phyloP scores from a whole-genome alignment of 2,329 filamentous ascomycete species.

The Claviceps spartinae region DNA sequence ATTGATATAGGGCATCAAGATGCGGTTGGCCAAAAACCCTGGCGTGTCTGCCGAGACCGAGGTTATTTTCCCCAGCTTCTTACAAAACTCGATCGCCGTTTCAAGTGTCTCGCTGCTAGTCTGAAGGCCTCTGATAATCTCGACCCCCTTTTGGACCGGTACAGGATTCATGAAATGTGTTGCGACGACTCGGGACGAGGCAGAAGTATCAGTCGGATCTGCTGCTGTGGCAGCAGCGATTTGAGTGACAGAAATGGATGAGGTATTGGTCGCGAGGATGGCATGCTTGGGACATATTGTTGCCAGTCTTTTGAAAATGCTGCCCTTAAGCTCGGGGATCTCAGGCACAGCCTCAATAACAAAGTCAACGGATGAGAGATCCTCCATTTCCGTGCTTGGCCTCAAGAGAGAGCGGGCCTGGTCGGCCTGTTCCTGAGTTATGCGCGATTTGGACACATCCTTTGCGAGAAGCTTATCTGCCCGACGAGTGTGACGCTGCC shows the following conservation, averaged over 20 bases:
- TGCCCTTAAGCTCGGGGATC: slow-evolving; percentile 73
- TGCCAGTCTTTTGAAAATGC: slow-evolving; percentile 75
- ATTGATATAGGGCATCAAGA: slow-evolving; percentile 99
- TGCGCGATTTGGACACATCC: slow-evolving; percentile 75
- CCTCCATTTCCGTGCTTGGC: slow-evolving; percentile 59
- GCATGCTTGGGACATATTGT: slow-evolving; percentile 71
- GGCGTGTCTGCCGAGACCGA: slow-evolving; percentile 81
- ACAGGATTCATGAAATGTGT: slow-evolving; percentile 99
- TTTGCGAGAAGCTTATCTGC: slow-evolving; percentile 85
- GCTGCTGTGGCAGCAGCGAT: slow-evolving; percentile 78
- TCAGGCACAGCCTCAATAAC: slow-evolving; percentile 96
- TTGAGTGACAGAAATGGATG: slow-evolving; percentile 93
- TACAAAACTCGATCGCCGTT: slow-evolving; percentile 72
- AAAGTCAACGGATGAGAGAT: slow-evolving; percentile 77
- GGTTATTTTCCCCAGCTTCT: slow-evolving; percentile 83
- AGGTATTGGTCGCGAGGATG: slow-evolving; percentile 93
- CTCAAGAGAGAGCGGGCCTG: slow-evolving; percentile 55
- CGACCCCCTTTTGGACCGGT: slow-evolving; percentile 89
- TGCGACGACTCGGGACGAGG: slow-evolving; percentile 76
- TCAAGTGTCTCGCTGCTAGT: slow-evolving; percentile 73
- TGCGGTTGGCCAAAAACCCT: slow-evolving; percentile 90
- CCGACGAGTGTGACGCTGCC: background rate
- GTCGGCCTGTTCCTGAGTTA: slow-evolving; percentile 71
- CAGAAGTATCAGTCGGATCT: slow-evolving; percentile 66
- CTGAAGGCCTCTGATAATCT: slow-evolving; percentile 91